phyloP scores from a whole-genome alignment of 768 basidiomycete genomes.

The Tricholoma sp. region DNA sequence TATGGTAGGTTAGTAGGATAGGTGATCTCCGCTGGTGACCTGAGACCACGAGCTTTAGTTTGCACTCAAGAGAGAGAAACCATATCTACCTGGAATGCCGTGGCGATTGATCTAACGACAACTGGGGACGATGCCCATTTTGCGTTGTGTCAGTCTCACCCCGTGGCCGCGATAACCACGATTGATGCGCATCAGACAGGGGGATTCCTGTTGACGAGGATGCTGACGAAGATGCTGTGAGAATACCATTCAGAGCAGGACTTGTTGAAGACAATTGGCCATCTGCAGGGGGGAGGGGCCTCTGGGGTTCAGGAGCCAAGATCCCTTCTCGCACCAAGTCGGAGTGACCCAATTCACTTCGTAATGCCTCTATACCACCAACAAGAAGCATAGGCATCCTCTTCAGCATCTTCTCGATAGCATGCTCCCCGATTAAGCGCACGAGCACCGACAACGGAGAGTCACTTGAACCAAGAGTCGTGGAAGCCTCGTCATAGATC shows the following conservation, averaged over 20 bases:
- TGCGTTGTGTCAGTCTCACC: slow-evolving; percentile 13
- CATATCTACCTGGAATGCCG: slow-evolving; percentile 37
- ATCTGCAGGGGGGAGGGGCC: slow-evolving; percentile 4
- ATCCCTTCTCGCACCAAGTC: slow-evolving; percentile 19
- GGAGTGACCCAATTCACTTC: slow-evolving; percentile 43
- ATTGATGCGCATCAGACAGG: slow-evolving; percentile 23
- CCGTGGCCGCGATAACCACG: slow-evolving; percentile 27
- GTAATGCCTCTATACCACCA: slow-evolving; percentile 86
- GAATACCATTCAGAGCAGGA: slow-evolving; percentile 18
- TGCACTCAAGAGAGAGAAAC: not conserved
- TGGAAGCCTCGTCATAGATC: slow-evolving; percentile 70
- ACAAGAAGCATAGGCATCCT: slow-evolving; percentile 77
- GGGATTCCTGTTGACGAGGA: slow-evolving; percentile 13
- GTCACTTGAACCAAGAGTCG: slow-evolving; percentile 40
- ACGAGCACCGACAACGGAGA: slow-evolving; percentile 57
- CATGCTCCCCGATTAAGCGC: slow-evolving; percentile 65
- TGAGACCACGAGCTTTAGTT: slow-evolving; percentile 9
- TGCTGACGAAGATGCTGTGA: slow-evolving; percentile 11
- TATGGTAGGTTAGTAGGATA: slow-evolving; percentile 23
- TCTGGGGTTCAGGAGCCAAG: slow-evolving; percentile 4
- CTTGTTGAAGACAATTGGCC: slow-evolving; percentile 1
- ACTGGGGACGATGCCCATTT: slow-evolving; percentile 13
- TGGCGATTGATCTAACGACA: slow-evolving; percentile 36
- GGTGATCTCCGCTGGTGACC: slow-evolving; percentile 38
- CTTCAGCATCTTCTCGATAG: slow-evolving; percentile 66